Evolutionary conservation across 1,139 yeast genomes (phyloP).

Genomic region (Hansenula lynferdii): DNA sequence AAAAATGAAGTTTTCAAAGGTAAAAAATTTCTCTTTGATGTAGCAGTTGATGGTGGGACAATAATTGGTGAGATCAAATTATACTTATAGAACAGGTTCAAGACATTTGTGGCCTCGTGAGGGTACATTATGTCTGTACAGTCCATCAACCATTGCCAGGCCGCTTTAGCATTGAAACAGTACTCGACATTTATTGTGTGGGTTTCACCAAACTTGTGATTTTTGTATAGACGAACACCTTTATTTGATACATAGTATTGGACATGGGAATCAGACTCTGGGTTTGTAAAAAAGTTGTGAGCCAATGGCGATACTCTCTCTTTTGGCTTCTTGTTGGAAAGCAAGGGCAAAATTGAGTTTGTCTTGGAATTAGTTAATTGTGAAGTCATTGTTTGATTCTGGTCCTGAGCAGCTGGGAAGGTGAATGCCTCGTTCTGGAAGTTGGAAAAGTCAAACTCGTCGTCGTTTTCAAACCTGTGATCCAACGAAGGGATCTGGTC

Average conservation of each 20-base stretch:
- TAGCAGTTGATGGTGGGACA: slow-evolving; percentile 19
- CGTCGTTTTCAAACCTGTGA: slow-evolving; percentile 25
- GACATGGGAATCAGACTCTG: slow-evolving; percentile 76
- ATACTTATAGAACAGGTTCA: slow-evolving; percentile 47
- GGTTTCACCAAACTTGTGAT: slow-evolving; percentile 31
- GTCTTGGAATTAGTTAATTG: neutral
- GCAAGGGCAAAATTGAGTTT: neutral
- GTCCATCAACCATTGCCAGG: slow-evolving; percentile 85
- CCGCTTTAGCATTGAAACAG: slow-evolving; percentile 70
- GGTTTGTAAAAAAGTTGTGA: slow-evolving; percentile 79
- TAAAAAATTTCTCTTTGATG: neutral
- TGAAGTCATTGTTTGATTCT: neutral
- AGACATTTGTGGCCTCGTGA: slow-evolving; percentile 58
- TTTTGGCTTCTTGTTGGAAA: slow-evolving; percentile 11
- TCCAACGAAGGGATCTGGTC: slow-evolving; percentile 35
- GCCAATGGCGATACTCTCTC: slow-evolving; percentile 56
- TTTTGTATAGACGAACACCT: slow-evolving; percentile 59
- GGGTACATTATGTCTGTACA: slow-evolving; percentile 67
- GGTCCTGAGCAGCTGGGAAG: slow-evolving; percentile 1
- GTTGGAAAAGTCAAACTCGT: slow-evolving; percentile 24
- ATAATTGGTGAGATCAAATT: slow-evolving; percentile 44
- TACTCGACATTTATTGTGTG: slow-evolving; percentile 30
- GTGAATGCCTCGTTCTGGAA: slow-evolving; percentile 5
- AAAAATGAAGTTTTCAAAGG: slow-evolving; percentile 32
- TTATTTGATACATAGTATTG: slow-evolving; percentile 71